Evolutionary conservation across 2,329 filamentous ascomycete species (phyloP), one percentile per base, ranked within the genome.

Genomic region (Aureobasidium sp.): DNA sequence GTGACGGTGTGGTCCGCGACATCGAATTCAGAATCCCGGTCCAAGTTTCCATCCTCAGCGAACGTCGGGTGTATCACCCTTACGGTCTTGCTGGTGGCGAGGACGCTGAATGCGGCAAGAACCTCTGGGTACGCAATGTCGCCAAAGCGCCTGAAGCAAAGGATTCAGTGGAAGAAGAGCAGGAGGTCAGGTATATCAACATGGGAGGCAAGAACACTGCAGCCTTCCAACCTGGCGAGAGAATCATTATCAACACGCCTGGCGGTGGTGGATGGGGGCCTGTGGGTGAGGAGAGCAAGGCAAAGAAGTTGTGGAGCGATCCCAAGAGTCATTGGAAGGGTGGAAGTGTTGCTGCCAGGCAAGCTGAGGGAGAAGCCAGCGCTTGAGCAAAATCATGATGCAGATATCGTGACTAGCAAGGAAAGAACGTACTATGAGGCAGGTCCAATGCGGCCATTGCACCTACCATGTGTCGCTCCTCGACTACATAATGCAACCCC

Each of bases 51-150:
- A 93, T 96, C 29, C 76, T 95, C 7, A 89, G 85, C 6, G 90
- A 96, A 73, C 74, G 91, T 21, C 77, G 91, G 34, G 88, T 93
- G 0, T 86, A 89, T 65, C 81, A 84, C 58, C 91, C 91, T 1
- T 96, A 92, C 67, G 92, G 93, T 0, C 80, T 97, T 63, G 86
- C 86, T 27, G 93, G 93, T 0, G 93, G 93, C 3, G 87, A 86
- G 61, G 88, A 93, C 64, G 93, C 86, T 0, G 76, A 84, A 67
- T 87, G 88, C 54, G 93, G 93, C 0, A 76, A 92, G 64, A 97
- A 97, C 67, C 78, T 95, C 49, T 97, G 93, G 93, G 86, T 95
- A 34, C 80, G 90, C 8, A 87, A 83, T 64, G 86, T 93, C 58
- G 66, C 65, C 21, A 71, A 72, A 63, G 45, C 69, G 0, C 67